A percentile compares a stretch with the other conserved stretches of the same genome.
These are phyloP conservation scores for Aureobasidium sp. DNA, from an alignment of 2,329 filamentous ascomycete genomes.

Conservation along the genomic window DNA sequence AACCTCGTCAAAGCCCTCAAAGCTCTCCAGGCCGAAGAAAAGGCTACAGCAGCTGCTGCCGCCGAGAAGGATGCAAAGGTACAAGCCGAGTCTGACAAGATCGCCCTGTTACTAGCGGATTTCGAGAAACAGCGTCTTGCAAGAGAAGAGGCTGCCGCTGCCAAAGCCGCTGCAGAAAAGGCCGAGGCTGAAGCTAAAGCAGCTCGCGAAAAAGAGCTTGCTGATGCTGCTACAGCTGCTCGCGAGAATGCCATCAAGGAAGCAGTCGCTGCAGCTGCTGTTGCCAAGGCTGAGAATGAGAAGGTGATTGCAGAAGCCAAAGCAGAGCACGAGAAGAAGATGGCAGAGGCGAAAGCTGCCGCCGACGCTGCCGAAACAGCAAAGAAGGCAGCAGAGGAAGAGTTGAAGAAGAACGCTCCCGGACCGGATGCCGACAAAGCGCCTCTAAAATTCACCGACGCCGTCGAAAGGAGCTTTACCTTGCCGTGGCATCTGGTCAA, in stretches of 20 bases:
- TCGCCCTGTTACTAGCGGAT: constrained; percentile 32
- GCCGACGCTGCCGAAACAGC: constrained; percentile 43
- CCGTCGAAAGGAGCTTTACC: constrained; percentile 82
- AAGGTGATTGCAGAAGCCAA: constrained; percentile 32
- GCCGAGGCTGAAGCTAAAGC: constrained; percentile 33
- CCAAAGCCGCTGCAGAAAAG: constrained; percentile 40
- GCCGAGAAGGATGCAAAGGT: constrained; percentile 6
- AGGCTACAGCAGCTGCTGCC: background rate
- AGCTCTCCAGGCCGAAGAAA: constrained; percentile 15
- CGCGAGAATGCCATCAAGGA: constrained; percentile 35
- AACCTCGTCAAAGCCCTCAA: background rate
- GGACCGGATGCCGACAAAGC: constrained; percentile 53
- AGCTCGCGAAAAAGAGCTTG: constrained; percentile 36
- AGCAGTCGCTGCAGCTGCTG: constrained; percentile 22
- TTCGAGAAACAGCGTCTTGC: constrained; percentile 34
- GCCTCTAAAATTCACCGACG: constrained; percentile 85
- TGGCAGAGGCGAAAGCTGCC: constrained; percentile 45
- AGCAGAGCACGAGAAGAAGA: constrained; percentile 42
- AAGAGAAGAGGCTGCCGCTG: constrained; percentile 28
- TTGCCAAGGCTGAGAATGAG: constrained; percentile 34
- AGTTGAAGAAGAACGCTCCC: constrained; percentile 38
- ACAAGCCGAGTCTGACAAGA: constrained; percentile 17
- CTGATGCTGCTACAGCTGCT: constrained; percentile 37
- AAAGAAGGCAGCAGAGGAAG: constrained; percentile 41
- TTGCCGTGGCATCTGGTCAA: constrained; percentile 82